These are phyloP conservation scores for Melanopsichium pennsylvanicum DNA, from an alignment of 1,284 basidiomycete species.

Conservation along the genomic window DNA sequence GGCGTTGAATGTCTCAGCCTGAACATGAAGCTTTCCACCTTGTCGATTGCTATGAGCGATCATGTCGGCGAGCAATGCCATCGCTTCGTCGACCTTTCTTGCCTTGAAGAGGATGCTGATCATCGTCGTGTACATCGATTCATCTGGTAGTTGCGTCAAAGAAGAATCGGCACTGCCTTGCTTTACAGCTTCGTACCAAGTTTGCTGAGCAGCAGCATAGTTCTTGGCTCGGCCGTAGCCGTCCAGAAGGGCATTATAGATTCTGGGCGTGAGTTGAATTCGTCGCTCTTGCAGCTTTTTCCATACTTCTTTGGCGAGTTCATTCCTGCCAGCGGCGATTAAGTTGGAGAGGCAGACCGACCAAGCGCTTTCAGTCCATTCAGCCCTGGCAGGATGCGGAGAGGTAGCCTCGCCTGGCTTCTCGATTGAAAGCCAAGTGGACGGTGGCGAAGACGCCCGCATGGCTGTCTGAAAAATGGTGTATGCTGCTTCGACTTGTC, in stretches of 20 bases:
- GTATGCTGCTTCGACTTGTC: constrained; percentile 26
- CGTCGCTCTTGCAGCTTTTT: constrained; percentile 13
- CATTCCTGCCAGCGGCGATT: constrained; percentile 33
- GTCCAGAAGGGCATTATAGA: constrained; percentile 56
- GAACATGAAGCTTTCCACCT: constrained; percentile 14
- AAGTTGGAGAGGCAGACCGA: constrained; percentile 46
- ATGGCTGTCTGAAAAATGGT: constrained; percentile 42
- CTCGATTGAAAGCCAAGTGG: constrained; percentile 14
- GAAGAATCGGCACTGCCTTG: background rate
- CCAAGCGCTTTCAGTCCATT: constrained; percentile 57
- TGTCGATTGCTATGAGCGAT: constrained; percentile 6
- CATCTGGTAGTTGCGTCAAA: constrained; percentile 22
- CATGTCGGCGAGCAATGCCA: constrained; percentile 43
- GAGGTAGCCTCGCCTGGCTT: background rate
- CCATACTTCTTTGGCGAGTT: constrained; percentile 53
- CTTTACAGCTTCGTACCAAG: constrained; percentile 42
- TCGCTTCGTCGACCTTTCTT: constrained; percentile 26
- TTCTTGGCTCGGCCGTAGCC: constrained; percentile 50
- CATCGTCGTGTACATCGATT: constrained; percentile 56
- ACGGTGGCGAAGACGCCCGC: constrained; percentile 17
- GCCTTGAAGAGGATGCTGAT: constrained; percentile 45
- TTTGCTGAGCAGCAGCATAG: constrained; percentile 28
- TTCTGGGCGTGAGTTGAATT: constrained; percentile 21
- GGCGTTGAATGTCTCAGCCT: constrained; percentile 55
- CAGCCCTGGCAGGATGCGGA: constrained; percentile 3